phyloP scores from a whole-genome alignment of 139 green algal genomes.

The Spirogloea muscicola region DNA sequence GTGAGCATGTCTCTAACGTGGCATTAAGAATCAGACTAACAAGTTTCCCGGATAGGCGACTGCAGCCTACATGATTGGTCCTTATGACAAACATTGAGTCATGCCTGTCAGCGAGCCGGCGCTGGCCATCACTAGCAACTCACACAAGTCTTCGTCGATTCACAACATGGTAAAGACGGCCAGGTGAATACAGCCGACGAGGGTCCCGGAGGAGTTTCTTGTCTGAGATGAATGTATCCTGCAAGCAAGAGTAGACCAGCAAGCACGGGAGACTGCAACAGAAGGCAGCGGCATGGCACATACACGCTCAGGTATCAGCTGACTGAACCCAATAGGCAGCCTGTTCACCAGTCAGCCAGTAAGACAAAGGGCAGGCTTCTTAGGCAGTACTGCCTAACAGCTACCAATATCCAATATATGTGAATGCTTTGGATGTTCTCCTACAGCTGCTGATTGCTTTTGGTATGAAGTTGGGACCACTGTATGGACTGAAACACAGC shows the following conservation, averaged over 20 bases:
- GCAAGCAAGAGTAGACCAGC: not conserved
- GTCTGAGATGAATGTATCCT: constrained; percentile 15
- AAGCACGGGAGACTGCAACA: constrained; percentile 15
- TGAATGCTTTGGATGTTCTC: not conserved
- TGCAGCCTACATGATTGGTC: not conserved
- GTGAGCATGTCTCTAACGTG: not conserved
- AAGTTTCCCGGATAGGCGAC: not conserved
- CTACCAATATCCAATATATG: too few species aligned
- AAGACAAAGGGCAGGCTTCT: not conserved
- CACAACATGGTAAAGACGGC: constrained; percentile 19
- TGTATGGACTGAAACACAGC: not conserved
- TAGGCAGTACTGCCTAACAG: not conserved
- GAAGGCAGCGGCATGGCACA: not conserved
- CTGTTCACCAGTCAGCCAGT: not conserved
- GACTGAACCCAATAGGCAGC: not conserved
- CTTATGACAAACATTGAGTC: constrained; percentile 9
- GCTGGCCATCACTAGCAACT: constrained; percentile 6
- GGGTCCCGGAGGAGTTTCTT: constrained; percentile 21
- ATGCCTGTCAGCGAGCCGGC: too few species aligned
- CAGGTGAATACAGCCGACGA: constrained; percentile 15
- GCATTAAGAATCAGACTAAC: not conserved
- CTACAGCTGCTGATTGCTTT: not conserved
- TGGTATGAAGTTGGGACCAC: not conserved
- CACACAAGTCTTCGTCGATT: constrained; percentile 1
- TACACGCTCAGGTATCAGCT: not conserved